These are phyloP conservation scores for Dendrobium huoshanense DNA, from an alignment of 106 monocot genomes.

Conservation along the genomic window DNA sequence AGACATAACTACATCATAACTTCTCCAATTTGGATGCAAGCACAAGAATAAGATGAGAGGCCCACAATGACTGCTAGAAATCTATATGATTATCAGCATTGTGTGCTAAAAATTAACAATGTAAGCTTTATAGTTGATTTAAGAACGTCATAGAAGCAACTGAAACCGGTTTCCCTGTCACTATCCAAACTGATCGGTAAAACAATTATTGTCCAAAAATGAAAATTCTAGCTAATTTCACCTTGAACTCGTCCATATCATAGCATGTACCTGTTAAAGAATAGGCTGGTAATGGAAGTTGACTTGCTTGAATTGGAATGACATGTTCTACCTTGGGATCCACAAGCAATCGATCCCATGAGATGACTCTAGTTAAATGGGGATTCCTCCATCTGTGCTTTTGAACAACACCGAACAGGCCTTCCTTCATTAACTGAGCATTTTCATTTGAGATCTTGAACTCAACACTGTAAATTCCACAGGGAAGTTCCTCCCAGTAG, in stretches of 20 bases:
- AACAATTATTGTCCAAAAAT: background rate
- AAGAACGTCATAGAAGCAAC: background rate
- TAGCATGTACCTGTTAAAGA: background rate
- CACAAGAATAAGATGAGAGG: background rate
- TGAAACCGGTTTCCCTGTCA: background rate
- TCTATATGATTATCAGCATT: background rate
- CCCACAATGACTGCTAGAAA: background rate
- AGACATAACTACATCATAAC: background rate
- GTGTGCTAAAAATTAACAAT: background rate
- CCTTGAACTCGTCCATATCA: background rate
- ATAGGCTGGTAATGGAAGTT: background rate
- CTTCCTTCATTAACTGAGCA: slow-evolving; percentile 17
- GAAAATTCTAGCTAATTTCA: background rate
- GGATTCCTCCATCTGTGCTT: slow-evolving; percentile 68
- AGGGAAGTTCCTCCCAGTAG: slow-evolving; percentile 82
- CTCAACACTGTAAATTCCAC: slow-evolving; percentile 83
- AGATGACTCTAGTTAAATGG: slow-evolving; percentile 43
- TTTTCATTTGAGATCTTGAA: slow-evolving; percentile 22
- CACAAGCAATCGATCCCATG: slow-evolving; percentile 63
- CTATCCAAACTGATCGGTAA: background rate
- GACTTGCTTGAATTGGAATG: slow-evolving; percentile 3
- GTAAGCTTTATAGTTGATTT: background rate
- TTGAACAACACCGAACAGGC: slow-evolving; percentile 26
- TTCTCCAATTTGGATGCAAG: background rate
- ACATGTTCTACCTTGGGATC: slow-evolving; percentile 23